Conservation (phyloP, 257 asterid species). For the Cordia subcordata region DNA sequence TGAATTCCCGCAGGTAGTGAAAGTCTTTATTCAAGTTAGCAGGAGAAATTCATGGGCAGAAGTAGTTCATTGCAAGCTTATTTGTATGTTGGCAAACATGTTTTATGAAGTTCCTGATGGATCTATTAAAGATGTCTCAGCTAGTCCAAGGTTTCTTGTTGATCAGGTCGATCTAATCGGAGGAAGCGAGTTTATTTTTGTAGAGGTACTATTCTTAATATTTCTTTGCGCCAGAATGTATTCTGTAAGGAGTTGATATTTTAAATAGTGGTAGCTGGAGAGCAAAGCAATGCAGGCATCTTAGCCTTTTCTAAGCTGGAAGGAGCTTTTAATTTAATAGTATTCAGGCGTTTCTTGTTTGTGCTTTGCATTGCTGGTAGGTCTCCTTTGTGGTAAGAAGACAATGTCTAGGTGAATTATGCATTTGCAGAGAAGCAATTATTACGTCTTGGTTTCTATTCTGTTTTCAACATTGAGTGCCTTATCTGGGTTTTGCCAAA, state of each 20-base stretch:
- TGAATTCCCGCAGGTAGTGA: constrained; percentile 61
- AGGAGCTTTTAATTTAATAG: too few species aligned
- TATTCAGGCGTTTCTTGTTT: too few species aligned
- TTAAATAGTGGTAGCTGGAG: neutral
- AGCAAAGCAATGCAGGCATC: too few species aligned
- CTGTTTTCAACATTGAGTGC: too few species aligned
- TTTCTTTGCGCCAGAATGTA: neutral
- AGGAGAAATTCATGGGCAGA: constrained; percentile 94
- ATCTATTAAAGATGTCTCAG: constrained; percentile 54
- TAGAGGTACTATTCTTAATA: constrained; percentile 52
- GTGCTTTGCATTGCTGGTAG: too few species aligned
- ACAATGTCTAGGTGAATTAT: too few species aligned
- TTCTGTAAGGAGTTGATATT: neutral
- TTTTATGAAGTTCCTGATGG: constrained; percentile 76
- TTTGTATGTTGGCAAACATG: constrained; percentile 92
- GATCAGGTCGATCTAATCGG: constrained; percentile 94
- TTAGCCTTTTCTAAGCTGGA: too few species aligned
- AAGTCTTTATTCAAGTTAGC: constrained; percentile 75
- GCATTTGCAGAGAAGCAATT: too few species aligned
- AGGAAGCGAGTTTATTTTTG: constrained; percentile 86
- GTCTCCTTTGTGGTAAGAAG: too few species aligned
- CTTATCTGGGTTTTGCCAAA: too few species aligned
- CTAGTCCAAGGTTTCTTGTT: constrained; percentile 63
- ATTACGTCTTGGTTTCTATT: too few species aligned
- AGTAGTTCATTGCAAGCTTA: constrained; percentile 89